Evolutionary conservation across 306 rosid species (phyloP), one percentile per base, ranked within the genome.

Genomic region (Dalbergia cultrata): DNA sequence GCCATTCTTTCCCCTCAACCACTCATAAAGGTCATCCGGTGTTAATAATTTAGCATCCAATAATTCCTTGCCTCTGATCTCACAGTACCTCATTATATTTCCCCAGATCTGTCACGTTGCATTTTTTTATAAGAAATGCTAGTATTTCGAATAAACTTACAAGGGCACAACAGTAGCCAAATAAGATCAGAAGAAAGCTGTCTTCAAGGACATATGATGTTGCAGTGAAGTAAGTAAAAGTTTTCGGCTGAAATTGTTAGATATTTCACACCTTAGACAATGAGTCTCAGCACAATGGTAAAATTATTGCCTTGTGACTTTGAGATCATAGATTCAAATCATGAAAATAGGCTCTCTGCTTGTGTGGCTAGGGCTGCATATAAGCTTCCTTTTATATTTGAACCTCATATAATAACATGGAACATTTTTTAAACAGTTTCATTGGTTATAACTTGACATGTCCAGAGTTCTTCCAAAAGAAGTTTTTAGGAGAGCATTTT

Each of bases 91-190:
- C 93, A 93, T 87, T 86, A 90, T 87, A 41, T 82, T 57, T 66
- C 85, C 92, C 98, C 98, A 93, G 0, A 93, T 86, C 98, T 93
- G 93, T 80, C 60, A 73, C 76, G 85, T 69, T 60, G 68, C 4
- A 31, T 41, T 76, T 77, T 22, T 31, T 33, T 47, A 37, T 9
- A 13, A 26, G 37, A 18, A 85, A 49, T 14, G 41, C 45, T 41
- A 64, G 59, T 31, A 7, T 34, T 47, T 66, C 41, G 53, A 58
- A 31, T 58, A 39, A 17, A 59, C 8, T 21, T 8, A 39, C 10
- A 13, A 49, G 34, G 19, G 8, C 35, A 10, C 34, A 70, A 37
- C 17, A 45, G 12, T 52, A 75, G 10, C 39, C 8, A 16, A 39
- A 56, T 31, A 71, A 16, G 8, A 79, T 14, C 66, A 59, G 54